Base-by-base conservation (phyloP, 1,284 basidiomycete genomes). In the Cryptococcus sp. region DNA sequence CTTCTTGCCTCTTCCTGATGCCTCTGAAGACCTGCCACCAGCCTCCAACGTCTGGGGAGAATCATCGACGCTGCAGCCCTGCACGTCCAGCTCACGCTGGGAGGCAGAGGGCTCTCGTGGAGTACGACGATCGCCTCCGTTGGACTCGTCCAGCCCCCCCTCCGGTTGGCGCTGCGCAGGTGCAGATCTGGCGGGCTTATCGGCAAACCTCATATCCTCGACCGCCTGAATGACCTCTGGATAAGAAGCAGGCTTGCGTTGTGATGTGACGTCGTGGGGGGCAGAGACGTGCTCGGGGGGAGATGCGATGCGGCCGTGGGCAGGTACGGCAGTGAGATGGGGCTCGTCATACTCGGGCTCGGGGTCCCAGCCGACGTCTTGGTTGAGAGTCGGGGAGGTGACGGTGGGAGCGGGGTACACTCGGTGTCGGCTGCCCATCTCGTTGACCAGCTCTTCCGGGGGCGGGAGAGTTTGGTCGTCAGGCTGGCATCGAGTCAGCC, bases 351-450 rank as follows among this genome's bases (percentile, higher is more conserved):
- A 36, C 18, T 50, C 48, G 13, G 28, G 28, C 28, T 33, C 28
- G 28, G 28, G 28, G 28, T 18, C 38, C 72, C 72, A 73, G 8
- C 72, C 72, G 16, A 63, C 54, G 44, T 68, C 50, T 9, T 52
- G 45, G 56, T 72, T 72, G 28, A 55, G 7, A 0, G 68, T 61
- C 0, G 56, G 57, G 4, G 60, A 53, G 1, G 55, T 48, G 8
- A 61, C 64, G 2, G 57, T 50, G 0, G 66, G 64, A 3, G 69
- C 70, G 6, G 72, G 70, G 46, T 73, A 73, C 11, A 69, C 40
- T 1, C 68, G 55, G 55, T 73, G 69, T 5, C 46, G 51, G 2
- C 50, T 23, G 5, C 63, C 66, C 8, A 62, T 44, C 3, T 56
- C 52, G 5, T 53, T 53, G n/a, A 69, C 54, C 4, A 60, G 63